Percentiles rank a stretch among this genome's conserved stretches.
Conservation (phyloP, 2,329 filamentous ascomycete species). For the Cadophora luteo-olivacea region DNA sequence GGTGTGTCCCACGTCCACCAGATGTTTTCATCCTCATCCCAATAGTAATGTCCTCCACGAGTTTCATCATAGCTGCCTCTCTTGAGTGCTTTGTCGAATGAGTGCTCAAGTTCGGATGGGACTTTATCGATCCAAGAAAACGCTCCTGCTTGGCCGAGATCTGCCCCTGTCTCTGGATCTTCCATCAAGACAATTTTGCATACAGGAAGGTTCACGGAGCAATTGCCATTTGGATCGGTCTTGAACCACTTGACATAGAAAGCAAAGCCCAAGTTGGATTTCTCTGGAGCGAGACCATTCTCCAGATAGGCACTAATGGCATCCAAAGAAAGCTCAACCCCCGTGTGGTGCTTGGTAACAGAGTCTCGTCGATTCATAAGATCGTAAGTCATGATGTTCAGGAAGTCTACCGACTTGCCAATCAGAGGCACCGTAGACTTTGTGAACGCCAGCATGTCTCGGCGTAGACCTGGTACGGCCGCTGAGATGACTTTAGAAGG, state of each 20-base stretch:
- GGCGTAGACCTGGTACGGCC: slow-evolving; percentile 68
- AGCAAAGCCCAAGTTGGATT: slow-evolving; percentile 69
- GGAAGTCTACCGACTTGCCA: slow-evolving; percentile 64
- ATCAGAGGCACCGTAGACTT: slow-evolving; percentile 63
- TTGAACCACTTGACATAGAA: slow-evolving; percentile 72
- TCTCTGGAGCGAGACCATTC: slow-evolving; percentile 52
- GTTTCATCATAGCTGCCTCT: slow-evolving; percentile 62
- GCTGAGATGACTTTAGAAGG: slow-evolving; percentile 66
- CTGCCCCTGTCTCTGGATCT: slow-evolving; percentile 61
- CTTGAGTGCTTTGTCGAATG: slow-evolving; percentile 61
- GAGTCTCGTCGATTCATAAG: slow-evolving; percentile 73
- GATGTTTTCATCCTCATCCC: slow-evolving; percentile 61
- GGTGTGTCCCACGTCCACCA: slow-evolving; percentile 81
- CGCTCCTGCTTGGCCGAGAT: slow-evolving; percentile 61
- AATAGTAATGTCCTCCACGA: slow-evolving; percentile 72
- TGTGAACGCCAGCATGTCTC: slow-evolving; percentile 74
- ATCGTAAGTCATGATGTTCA: slow-evolving; percentile 77
- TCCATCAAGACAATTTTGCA: slow-evolving; percentile 64
- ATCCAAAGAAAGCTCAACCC: slow-evolving; percentile 60
- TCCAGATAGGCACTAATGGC: slow-evolving; percentile 65
- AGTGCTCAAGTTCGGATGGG: slow-evolving; percentile 58
- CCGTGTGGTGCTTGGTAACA: slow-evolving; percentile 68
- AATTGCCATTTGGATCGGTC: slow-evolving; percentile 51
- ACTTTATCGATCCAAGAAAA: slow-evolving; percentile 67
- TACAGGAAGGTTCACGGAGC: slow-evolving; percentile 52